These are phyloP conservation scores for Sparassis latifolia DNA, from an alignment of 1,284 basidiomycete genomes.

Conservation along the genomic window DNA sequence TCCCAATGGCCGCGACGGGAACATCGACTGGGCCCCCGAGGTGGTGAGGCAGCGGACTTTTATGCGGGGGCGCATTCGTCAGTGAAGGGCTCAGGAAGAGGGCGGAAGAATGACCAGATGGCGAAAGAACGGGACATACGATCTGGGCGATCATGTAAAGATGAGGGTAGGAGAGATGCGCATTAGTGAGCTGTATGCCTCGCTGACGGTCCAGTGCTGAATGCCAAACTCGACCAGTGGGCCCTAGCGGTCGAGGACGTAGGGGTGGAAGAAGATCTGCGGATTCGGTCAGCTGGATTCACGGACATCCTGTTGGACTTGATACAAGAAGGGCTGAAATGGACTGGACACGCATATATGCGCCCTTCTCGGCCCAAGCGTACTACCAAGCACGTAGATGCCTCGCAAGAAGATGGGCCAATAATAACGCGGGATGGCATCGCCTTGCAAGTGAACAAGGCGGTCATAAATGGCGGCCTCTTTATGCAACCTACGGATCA, in stretches of 20 bases:
- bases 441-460: constrained; percentile 55
- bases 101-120: neutral
- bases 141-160: neutral
- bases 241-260: constrained; percentile 53
- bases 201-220: constrained; percentile 58
- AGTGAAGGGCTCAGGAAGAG: neutral
- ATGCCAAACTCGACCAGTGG: constrained; percentile 51
- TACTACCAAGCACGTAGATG: too few species aligned
- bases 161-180: constrained; percentile 24
- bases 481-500: constrained; percentile 24
- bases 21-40: constrained; percentile 70
- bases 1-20: constrained; percentile 51
- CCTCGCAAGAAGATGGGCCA: too few species aligned
- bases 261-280: constrained; percentile 65
- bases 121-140: neutral
- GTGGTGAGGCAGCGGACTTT: constrained; percentile 54
- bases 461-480: constrained; percentile 53
- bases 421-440: constrained; percentile 65
- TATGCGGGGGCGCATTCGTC: constrained; percentile 14
- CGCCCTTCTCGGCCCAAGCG: too few species aligned
- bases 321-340: too few species aligned
- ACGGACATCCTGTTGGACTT: too few species aligned
- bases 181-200: constrained; percentile 68
- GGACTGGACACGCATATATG: too few species aligned
- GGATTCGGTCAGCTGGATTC: too few species aligned